Base-by-base conservation (phyloP, 1,284 basidiomycete species). In the Leccinum pachyderme region DNA sequence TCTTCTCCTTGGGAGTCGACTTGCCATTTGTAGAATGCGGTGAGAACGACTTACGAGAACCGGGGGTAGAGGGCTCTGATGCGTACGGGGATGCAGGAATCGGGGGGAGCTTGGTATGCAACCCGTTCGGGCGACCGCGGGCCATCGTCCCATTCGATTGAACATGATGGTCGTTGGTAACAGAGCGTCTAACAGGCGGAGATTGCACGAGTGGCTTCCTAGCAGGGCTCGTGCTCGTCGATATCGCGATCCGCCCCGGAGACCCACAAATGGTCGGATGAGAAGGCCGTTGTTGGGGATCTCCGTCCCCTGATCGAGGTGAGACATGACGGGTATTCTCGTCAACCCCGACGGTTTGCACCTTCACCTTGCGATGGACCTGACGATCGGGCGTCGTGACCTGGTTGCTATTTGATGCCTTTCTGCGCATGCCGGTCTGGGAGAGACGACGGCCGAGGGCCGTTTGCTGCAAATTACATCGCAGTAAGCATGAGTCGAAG, bases 371-470 rank as follows among this genome's bases (percentile, higher is more conserved):
- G 63, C 68, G 76, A 67, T 73, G 62, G 46, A 61, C 63, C 58
- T 66, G 67, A 56, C 66, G 66, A 41, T 69, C 68, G 32, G 59
- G 44, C 1, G 48, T 53, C 4, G 46, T 7, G 29, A 6, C 46
- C 35, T 57, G 63, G 45, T 48, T 54, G 27, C 43, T 25, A 22
- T 8, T 2, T 2, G 48, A 9, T 0, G 13, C 6, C 7, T 61
- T 69, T 53, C 59, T 63, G 22, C 66, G 69, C 52, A 70, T 70
- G 15, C 71, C 70, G 2, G 67, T 63, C 54, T 70, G 71, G 32
- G 82, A 84, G 52, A 91, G 74, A 49, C 88, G 79, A 33, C 88
- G 84, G 44, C 86, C 87, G 7, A 89, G 76, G 1, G 89, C 80
- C 15, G 88, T 90, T 69, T 89, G 86, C 88, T 91, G 63, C 54